These are phyloP conservation scores for Didymella arachidicola DNA, from an alignment of 2,329 filamentous ascomycete genomes.

Conservation along the genomic window DNA sequence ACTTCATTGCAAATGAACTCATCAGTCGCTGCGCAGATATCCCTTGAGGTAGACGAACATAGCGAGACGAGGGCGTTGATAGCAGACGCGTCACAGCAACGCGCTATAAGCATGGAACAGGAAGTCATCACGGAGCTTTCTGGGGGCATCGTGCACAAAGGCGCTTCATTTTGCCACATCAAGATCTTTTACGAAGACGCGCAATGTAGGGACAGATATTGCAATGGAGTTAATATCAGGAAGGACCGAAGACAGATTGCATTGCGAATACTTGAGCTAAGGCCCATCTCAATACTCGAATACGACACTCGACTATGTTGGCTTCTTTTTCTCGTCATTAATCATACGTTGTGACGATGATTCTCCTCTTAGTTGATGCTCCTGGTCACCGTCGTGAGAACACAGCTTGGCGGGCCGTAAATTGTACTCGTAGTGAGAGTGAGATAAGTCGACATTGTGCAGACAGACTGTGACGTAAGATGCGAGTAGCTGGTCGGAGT, in stretches of 20 bases:
- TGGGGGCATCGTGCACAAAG: no score
- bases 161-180: no score
- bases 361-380: background rate
- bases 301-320: background rate
- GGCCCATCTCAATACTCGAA: background rate
- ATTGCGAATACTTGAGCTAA: background rate
- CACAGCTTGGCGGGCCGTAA: conserved; percentile 4
- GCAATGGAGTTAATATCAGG: background rate
- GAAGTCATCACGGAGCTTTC: no score
- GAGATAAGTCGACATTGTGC: conserved; percentile 1
- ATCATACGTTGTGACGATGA: background rate
- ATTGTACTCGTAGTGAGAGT: conserved; percentile 6
- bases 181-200: no score
- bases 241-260: background rate
- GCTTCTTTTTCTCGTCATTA: background rate
- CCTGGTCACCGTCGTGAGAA: conserved; percentile 5
- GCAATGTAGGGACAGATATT: background rate
- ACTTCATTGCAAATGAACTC: no score
- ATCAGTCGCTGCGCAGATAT: no score
- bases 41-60: no score
- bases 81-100: no score
- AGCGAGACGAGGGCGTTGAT: no score
- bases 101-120: no score
- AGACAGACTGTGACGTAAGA: background rate
- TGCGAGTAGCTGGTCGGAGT: background rate